Base-by-base conservation (phyloP, 495 filamentous ascomycete species). In the Monascus purpureus region DNA sequence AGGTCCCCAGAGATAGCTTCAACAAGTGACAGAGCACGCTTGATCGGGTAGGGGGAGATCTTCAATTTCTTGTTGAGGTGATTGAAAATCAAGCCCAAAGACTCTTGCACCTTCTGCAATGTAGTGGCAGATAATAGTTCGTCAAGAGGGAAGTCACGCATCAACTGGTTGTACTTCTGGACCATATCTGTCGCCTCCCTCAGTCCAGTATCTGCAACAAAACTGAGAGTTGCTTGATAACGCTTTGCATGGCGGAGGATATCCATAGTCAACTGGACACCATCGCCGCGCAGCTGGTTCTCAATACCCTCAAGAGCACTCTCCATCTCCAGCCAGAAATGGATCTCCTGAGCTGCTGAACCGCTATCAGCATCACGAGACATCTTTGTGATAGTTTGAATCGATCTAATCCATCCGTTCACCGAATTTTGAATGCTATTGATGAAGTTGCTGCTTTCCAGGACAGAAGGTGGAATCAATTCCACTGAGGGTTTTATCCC, bases 321-420 rank as follows among this genome's bases (percentile, higher is more conserved):
- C 49, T 99, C 90, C 77, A 96, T 92, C 1, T 83, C 84, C 25
- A 96, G 56, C 90, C 90, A 99, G 45, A 95, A 99, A 47, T 94
- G 94, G 46, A 96, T 93, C 50, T 99, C 90, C 50, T 95, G 92
- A 13, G 79, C 83, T 8, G 90, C 92, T 19, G 83, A 90, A 5
- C 85, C 84, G 28, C 80, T 85, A 18, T 78, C 75, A 4, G 83
- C 77, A 44, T 96, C 90, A 40, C 85, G 71, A 20, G 84, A 80
- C 65, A 92, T 80, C 59, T 86, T 90, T 9, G 90, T 96, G 47
- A 95, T 87, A n/a, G 80, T 77, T 55, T 93, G 86, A 38, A 99
- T 96, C 7, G 87, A 93, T 59, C 93, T 85, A 55, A 95, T 95
- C 90, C 90, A 99, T 40, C 75, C 72, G 59, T 93, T 96, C 29